Percentiles rank a stretch among this genome's conserved stretches.
These are phyloP conservation scores for Leccinum disarticulatum DNA, from an alignment of 768 basidiomycete genomes.

Conservation along the genomic window DNA sequence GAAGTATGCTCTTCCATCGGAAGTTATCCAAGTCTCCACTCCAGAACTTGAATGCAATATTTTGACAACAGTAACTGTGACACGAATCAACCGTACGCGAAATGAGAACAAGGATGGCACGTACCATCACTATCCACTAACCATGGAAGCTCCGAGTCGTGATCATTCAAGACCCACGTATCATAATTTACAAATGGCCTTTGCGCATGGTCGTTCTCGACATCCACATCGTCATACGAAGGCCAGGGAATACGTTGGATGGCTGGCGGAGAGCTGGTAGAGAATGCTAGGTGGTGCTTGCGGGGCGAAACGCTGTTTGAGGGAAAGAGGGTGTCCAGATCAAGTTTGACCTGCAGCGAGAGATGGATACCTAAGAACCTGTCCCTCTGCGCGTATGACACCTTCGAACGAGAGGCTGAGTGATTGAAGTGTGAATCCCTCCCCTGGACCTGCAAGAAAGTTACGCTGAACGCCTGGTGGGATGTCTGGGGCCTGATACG, in stretches of 20 bases:
- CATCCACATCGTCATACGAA: conserved; percentile 41
- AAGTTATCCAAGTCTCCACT: conserved; percentile 82
- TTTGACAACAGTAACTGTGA: conserved; percentile 60
- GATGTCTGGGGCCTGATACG: conserved; percentile 54
- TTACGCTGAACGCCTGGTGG: conserved; percentile 53
- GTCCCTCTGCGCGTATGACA: conserved; percentile 76
- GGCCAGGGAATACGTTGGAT: conserved; percentile 89
- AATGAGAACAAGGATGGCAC: conserved; percentile 15
- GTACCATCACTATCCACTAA: conserved; percentile 71
- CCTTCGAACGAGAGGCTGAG: conserved; percentile 75
- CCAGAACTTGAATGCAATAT: conserved; percentile 60
- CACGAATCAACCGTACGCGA: background rate
- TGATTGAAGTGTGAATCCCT: conserved; percentile 68
- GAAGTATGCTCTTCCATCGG: conserved; percentile 80
- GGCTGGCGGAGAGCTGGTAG: conserved; percentile 70
- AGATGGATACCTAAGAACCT: conserved; percentile 57
- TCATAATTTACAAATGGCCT: conserved; percentile 50
- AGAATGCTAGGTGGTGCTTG: conserved; percentile 66
- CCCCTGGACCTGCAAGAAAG: conserved; percentile 80
- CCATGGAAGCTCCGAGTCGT: conserved; percentile 60
- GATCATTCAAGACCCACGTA: conserved; percentile 68
- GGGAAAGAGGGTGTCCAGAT: conserved; percentile 2
- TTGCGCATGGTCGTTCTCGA: conserved; percentile 33
- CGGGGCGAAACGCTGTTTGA: conserved; percentile 69
- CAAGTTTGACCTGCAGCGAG: conserved; percentile 2